Evolutionary conservation across 305 asterid genomes (phyloP).

Genomic region (Lippia alba): DNA sequence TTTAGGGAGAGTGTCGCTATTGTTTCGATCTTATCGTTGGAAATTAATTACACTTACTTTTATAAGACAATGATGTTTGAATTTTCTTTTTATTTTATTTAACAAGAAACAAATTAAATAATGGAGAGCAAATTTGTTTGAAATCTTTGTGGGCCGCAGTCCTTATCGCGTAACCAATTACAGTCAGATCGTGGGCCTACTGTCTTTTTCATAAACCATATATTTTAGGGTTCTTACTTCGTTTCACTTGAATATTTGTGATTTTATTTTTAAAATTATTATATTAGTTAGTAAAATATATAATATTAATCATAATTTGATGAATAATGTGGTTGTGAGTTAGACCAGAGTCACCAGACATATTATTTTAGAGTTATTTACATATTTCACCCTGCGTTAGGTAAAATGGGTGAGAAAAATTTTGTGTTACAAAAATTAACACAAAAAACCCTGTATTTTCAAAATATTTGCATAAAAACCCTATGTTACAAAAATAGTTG

Average conservation of each 20-base stretch:
- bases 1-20: neutral
- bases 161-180: slow-evolving; percentile 29
- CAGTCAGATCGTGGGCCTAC: slow-evolving; percentile 5
- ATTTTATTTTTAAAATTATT: neutral
- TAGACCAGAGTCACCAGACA: too few species aligned
- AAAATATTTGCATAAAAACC: too few species aligned
- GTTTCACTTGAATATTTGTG: neutral
- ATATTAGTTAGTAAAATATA: too few species aligned
- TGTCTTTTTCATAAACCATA: neutral
- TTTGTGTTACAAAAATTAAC: too few species aligned
- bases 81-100: slow-evolving; percentile 28
- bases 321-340: too few species aligned
- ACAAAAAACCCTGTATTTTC: too few species aligned
- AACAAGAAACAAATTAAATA: slow-evolving; percentile 25
- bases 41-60: neutral
- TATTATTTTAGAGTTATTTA: too few species aligned
- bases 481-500: too few species aligned
- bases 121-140: slow-evolving; percentile 32
- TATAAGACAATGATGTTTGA: slow-evolving; percentile 26
- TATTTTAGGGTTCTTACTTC: neutral
- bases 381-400: too few species aligned
- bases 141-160: slow-evolving; percentile 43
- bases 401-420: too few species aligned
- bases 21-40: neutral
- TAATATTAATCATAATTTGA: too few species aligned